Evolutionary conservation across 345 rosid genomes (phyloP).

Genomic region (Viola odorata): DNA sequence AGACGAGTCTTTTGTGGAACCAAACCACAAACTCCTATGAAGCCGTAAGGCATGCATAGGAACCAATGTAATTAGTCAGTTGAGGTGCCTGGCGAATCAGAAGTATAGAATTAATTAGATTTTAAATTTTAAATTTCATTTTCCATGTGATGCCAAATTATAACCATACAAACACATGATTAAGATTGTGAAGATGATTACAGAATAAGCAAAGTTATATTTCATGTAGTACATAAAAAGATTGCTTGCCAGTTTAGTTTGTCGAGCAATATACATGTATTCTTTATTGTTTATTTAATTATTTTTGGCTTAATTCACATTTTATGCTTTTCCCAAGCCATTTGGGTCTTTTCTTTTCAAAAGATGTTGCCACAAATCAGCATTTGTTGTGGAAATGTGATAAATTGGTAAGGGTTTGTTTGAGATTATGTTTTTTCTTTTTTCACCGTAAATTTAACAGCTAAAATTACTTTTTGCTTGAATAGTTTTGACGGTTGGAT

Average conservation of each 20-base stretch:
- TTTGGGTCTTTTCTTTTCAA: no score
- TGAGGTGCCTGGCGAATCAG: conserved; percentile 17
- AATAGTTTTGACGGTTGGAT: no score
- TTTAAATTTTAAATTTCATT: conserved; percentile 15
- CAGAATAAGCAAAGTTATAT: conserved; percentile 46
- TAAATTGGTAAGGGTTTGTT: no score
- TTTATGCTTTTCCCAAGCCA: background rate
- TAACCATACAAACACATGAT: conserved; percentile 30
- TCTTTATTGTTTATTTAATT: background rate
- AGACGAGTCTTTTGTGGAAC: conserved; percentile 27
- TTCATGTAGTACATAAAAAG: conserved; percentile 16
- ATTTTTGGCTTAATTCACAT: background rate
- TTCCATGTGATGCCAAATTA: conserved; percentile 26
- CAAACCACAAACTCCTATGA: conserved; percentile 32
- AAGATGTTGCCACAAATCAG: no score
- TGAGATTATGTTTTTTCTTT: no score
- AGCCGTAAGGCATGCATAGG: conserved; percentile 55
- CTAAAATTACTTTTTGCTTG: no score
- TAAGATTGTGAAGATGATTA: conserved; percentile 61
- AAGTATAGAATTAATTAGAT: conserved; percentile 28
- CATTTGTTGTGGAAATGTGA: no score
- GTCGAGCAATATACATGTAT: background rate
- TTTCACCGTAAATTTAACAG: no score
- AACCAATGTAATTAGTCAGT: conserved; percentile 38
- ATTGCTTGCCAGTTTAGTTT: conserved; percentile 11